Percentiles rank a stretch among this genome's conserved stretches.
Evolutionary conservation across 2,329 filamentous ascomycete genomes (phyloP).

Genomic region (Simplicillium aogashimaense): DNA sequence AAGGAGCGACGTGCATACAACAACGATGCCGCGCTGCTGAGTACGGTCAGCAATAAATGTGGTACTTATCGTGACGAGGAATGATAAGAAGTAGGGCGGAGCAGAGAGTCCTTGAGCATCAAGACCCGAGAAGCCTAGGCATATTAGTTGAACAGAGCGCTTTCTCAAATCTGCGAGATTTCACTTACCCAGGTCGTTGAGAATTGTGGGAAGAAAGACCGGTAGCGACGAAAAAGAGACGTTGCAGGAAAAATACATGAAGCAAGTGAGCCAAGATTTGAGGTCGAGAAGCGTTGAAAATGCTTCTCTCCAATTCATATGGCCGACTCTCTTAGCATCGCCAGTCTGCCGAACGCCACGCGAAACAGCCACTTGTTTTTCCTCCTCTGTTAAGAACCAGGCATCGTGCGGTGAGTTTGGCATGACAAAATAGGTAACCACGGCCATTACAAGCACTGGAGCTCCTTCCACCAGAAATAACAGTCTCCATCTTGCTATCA

Average conservation of each 20-base stretch:
- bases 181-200: constrained; percentile 21
- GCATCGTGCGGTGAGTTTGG: constrained; percentile 18
- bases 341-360: constrained; percentile 12
- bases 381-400: constrained; percentile 16
- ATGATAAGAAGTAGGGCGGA: constrained; percentile 28
- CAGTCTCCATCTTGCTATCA: constrained; percentile 17
- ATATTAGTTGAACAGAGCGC: too few species aligned
- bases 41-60: constrained; percentile 24
- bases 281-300: constrained; percentile 22
- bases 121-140: constrained; percentile 20
- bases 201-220: constrained; percentile 30
- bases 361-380: constrained; percentile 13
- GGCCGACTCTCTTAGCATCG: constrained; percentile 6
- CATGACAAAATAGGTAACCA: constrained; percentile 18
- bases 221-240: constrained; percentile 26
- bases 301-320: constrained; percentile 19
- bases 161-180: background rate
- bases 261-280: constrained; percentile 12
- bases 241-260: constrained; percentile 28
- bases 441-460: constrained; percentile 17
- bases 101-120: constrained; percentile 29
- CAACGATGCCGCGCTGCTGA: constrained; percentile 21
- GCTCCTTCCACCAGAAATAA: constrained; percentile 21
- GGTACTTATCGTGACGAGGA: constrained; percentile 19
- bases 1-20: constrained; percentile 14